Conservation (phyloP, 1,284 basidiomycete species). For the Pulchroboletus neoregius region DNA sequence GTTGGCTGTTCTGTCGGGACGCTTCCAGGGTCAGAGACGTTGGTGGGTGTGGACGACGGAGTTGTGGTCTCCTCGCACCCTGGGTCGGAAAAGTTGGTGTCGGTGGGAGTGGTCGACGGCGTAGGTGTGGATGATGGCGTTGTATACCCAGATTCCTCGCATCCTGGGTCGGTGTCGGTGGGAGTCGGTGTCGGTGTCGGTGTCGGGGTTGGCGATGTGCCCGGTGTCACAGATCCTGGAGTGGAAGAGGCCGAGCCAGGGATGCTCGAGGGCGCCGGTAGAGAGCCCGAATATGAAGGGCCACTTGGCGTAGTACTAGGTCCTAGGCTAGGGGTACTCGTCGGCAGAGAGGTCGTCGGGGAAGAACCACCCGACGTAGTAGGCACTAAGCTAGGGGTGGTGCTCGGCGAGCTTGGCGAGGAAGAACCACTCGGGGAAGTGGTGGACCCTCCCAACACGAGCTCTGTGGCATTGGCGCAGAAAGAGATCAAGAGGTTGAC, state of each 20-base stretch:
- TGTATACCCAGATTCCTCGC: not conserved
- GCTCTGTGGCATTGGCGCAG: constrained; percentile 23
- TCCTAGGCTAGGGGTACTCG: no score
- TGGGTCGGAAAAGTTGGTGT: not conserved
- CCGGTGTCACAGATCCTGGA: not conserved
- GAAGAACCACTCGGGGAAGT: not conserved
- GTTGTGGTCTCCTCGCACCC: no score
- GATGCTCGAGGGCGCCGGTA: not conserved
- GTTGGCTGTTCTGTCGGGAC: no score
- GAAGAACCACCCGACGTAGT: no score
- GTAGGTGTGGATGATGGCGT: not conserved
- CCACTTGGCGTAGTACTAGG: no score
- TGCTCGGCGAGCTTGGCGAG: not conserved
- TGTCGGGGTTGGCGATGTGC: not conserved
- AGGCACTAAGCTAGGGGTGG: no score
- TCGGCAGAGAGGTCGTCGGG: no score
- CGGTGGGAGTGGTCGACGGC: no score
- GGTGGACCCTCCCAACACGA: constrained; percentile 9
- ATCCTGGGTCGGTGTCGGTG: not conserved
- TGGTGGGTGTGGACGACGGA: no score
- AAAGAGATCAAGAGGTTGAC: constrained; percentile 29
- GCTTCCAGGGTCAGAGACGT: no score
- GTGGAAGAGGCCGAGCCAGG: not conserved
- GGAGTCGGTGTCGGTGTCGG: not conserved
- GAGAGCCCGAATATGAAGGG: no score